Evolutionary conservation across 805 yeast genomes (phyloP), one percentile per base, ranked within the genome.

Genomic region (Candida gorgasii): DNA sequence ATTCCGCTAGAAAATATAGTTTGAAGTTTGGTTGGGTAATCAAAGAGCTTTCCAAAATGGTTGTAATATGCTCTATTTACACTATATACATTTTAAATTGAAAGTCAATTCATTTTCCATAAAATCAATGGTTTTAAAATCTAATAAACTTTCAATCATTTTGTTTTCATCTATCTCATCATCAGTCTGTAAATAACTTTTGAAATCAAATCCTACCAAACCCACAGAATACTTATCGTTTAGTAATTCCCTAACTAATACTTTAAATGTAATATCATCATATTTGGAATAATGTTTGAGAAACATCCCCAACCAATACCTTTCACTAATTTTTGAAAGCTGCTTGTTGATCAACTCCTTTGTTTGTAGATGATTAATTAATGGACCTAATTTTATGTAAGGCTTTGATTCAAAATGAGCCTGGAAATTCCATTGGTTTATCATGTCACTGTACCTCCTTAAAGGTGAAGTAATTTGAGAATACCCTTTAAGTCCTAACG

Each of bases 391-490:
- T n/a, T 48, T 41, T n/a, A 46, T 14, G 3, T 20, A 13, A 4
- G 39, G 36, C 22, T 36, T 27, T 5, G 42, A 31, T 14, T 52
- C 33, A 17, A 54, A 46, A 47, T 41, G 46, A 8, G 46, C 49
- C 43, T 61, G 61, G 31, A 87, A 48, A 53, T 86, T 92, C 79
- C 90, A 78, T 54, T 90, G 97, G 54, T 84, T 83, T 7, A 89
- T 59, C 46, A 89, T 62, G 59, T 92, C 98, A 5, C 85, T 82
- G 50, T 78, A 85, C 49, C 98, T 70, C 58, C 98, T 73, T 49
- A 93, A 67, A 2, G 99, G 98, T 0, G 97, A 89, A 0, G 98
- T 90, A 7, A 86, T 83, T 14, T 88, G 85, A 4, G 84, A 72
- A 54, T 90, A 89, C 5, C 65, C 58, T 0, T 63, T 59, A 7